phyloP scores from a whole-genome alignment of 345 rosid genomes.

The Aurinia saxatilis region DNA sequence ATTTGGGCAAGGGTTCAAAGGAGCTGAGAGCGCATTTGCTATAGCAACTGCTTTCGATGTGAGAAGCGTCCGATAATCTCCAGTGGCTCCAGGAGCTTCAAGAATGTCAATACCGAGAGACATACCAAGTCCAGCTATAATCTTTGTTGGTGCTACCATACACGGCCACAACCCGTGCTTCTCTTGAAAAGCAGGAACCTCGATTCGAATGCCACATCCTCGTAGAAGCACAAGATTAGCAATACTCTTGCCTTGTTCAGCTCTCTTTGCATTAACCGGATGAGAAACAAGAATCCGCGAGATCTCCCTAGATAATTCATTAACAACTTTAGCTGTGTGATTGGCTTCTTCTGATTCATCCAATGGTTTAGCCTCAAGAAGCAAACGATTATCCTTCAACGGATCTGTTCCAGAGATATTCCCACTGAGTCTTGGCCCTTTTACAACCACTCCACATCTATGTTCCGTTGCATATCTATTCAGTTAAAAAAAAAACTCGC shows the following conservation, averaged over 20 bases:
- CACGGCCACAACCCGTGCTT: constrained; percentile 88
- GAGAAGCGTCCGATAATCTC: constrained; percentile 83
- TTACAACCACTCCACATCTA: constrained; percentile 98
- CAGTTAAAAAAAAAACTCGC: not conserved
- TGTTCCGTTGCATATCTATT: constrained; percentile 92
- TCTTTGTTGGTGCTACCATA: constrained; percentile 99
- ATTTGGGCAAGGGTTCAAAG: constrained; percentile 46
- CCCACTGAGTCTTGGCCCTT: constrained; percentile 86
- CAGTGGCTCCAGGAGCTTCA: constrained; percentile 94
- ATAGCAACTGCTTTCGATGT: constrained; percentile 79
- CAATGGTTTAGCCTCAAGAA: constrained; percentile 67
- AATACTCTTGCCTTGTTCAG: constrained; percentile 68
- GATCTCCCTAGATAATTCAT: constrained; percentile 79
- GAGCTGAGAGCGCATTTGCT: constrained; percentile 81
- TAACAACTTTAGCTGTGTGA: constrained; percentile 77
- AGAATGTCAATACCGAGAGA: constrained; percentile 88
- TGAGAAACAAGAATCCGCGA: constrained; percentile 64
- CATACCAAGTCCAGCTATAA: constrained; percentile 89
- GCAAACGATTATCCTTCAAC: constrained; percentile 76
- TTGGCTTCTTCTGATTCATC: constrained; percentile 85
- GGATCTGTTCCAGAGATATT: constrained; percentile 98
- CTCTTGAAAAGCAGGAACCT: constrained; percentile 74
- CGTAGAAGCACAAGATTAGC: constrained; percentile 88
- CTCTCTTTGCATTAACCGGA: constrained; percentile 66
- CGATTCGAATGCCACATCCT: constrained; percentile 93